Base-by-base conservation (phyloP, 176 grass and related monocot genomes). In the Triticum urartu region DNA sequence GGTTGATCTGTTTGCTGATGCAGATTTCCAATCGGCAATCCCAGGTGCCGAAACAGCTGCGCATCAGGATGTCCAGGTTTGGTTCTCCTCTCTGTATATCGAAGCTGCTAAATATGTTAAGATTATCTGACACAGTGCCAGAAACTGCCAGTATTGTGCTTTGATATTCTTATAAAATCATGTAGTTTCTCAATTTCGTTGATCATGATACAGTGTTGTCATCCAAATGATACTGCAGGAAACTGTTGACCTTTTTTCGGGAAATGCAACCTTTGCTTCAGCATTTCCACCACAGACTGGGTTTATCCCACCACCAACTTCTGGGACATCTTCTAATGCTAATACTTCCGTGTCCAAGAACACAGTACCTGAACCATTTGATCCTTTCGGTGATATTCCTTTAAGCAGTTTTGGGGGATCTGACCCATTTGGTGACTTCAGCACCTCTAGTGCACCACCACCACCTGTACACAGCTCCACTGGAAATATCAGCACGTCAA, bases 1-100 rank as follows among this genome's bases (percentile, higher is more conserved):
- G 64, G 93, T 81, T 12, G 93, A 98, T 90, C 87, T 98, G 73
- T 98, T 95, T 92, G 95, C 88, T 77, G 93, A 98, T 87, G 91
- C 93, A 75, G 89, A 95, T 87, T 98, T 95, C 69, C 93, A 95
- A 64, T 95, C 89, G 5, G 93, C 93, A 80, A 77, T 77, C 33
- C 61, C 78, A 67, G 84, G 75, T 75, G 40, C 86, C 84, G 88
- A 92, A 80, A 65, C 79, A 86, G 75, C 69, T 60, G 52, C 81
- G 60, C 58, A 72, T 87, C 75, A 60, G 17, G 82, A 86, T 80
- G 63, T 62, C 76, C 80, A 93, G 95, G 95, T 98, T 89, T 75
- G 84, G 25, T 85, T 89, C 50, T 81, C 73, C 17, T 50, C 24
- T 50, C 72, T 12, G 15, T 60, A 33, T 75, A 35, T 82, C 64